phyloP scores from a whole-genome alignment of 73 alveolate genomes.

The Paramecium sexaurelia region DNA sequence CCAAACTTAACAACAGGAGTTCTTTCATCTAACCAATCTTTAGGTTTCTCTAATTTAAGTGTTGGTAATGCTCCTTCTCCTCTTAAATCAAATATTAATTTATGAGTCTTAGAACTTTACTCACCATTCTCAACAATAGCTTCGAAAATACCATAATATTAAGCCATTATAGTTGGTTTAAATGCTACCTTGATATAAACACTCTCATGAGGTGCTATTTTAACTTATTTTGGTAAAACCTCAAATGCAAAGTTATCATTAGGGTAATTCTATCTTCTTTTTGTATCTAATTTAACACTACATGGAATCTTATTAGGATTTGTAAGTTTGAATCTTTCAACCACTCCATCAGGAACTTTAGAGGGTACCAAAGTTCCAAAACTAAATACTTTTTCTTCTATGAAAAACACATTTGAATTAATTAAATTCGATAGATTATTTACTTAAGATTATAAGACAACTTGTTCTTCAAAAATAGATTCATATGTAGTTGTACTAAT shows the following conservation, averaged over 20 bases:
- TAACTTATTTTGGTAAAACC: slow-evolving; percentile 86
- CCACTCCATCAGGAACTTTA: slow-evolving; percentile 96
- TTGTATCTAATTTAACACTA: slow-evolving; percentile 74
- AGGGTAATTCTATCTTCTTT: slow-evolving; percentile 95
- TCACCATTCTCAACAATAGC: slow-evolving; percentile 98
- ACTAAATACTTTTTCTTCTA: slow-evolving; percentile 95
- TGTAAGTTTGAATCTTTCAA: slow-evolving; percentile 97
- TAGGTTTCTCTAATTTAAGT: slow-evolving; percentile 89
- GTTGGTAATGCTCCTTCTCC: slow-evolving; percentile 99
- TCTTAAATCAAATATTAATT: slow-evolving; percentile 93
- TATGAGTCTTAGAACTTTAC: slow-evolving; percentile 89
- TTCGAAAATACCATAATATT: slow-evolving; percentile 97
- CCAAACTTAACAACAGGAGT: slow-evolving; percentile 92
- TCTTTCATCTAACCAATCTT: slow-evolving; percentile 93
- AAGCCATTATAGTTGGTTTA: slow-evolving; percentile 95
- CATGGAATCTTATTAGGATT: slow-evolving; percentile 91
- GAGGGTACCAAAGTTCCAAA: slow-evolving; percentile 98
- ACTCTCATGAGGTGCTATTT: slow-evolving; percentile 96
- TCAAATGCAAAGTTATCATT: slow-evolving; percentile 98
- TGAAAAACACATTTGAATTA: slow-evolving; percentile 92
- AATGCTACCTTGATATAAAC: slow-evolving; percentile 95
- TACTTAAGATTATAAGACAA: slow-evolving; percentile 94
- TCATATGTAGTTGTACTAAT: slow-evolving; percentile 95
- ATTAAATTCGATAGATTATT: slow-evolving; percentile 89
- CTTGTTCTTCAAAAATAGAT: slow-evolving; percentile 97